Percentiles rank a stretch among this genome's conserved stretches.
Evolutionary conservation across 306 rosid genomes (phyloP).

Genomic region (Sindora glabra): DNA sequence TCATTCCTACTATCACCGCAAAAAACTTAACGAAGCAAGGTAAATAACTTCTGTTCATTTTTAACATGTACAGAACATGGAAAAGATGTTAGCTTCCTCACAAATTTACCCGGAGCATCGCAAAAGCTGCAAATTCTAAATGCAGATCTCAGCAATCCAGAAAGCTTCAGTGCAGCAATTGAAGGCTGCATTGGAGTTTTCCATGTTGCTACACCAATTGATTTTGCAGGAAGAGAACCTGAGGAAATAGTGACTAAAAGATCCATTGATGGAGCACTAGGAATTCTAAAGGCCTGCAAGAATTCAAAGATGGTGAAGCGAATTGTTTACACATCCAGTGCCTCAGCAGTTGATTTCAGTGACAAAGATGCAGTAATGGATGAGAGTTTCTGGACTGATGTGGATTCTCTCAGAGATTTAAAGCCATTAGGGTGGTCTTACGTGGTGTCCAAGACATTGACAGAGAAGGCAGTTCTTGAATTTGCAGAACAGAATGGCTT

Average conservation of each 20-base stretch:
- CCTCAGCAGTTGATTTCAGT: too few species aligned
- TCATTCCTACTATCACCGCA: too few species aligned
- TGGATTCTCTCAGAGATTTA: slow-evolving; percentile 9
- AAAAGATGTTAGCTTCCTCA: slow-evolving; percentile 26
- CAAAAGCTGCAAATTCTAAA: slow-evolving; percentile 26
- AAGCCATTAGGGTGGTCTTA: slow-evolving; percentile 19
- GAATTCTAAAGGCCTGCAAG: too few species aligned
- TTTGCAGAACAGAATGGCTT: slow-evolving; percentile 42
- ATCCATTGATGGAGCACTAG: too few species aligned
- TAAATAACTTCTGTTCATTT: neutral
- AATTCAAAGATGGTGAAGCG: too few species aligned
- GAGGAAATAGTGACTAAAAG: slow-evolving; percentile 13
- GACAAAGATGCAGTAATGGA: slow-evolving; percentile 20
- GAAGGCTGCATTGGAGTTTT: slow-evolving; percentile 28
- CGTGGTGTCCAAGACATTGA: slow-evolving; percentile 41
- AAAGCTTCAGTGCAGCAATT: slow-evolving; percentile 17
- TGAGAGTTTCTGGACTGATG: slow-evolving; percentile 52
- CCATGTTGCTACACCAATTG: slow-evolving; percentile 22
- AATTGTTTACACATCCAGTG: too few species aligned
- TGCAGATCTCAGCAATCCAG: slow-evolving; percentile 26
- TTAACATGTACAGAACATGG: slow-evolving; percentile 21
- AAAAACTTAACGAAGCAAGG: too few species aligned
- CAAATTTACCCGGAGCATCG: slow-evolving; percentile 24
- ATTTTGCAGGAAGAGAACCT: slow-evolving; percentile 9
- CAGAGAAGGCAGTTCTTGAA: slow-evolving; percentile 51